Conservation (phyloP, 768 basidiomycete species). For the Plicaturopsis crispa region DNA sequence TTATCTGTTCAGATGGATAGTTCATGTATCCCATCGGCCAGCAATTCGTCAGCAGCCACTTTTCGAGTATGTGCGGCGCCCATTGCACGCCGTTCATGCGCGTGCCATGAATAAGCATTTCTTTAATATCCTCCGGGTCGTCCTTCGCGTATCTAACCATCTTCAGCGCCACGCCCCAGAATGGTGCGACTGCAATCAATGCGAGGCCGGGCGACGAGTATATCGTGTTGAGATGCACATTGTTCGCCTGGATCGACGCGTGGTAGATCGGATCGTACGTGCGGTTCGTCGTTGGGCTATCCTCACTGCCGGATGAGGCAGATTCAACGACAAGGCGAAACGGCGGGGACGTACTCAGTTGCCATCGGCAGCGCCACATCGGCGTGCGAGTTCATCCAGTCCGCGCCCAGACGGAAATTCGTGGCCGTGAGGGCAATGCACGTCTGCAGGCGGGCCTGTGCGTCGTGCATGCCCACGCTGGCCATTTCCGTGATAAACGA, state of each 20-base stretch:
- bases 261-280: conserved; percentile 55
- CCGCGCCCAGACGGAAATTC: conserved; percentile 42
- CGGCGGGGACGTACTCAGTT: conserved; percentile 38
- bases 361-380: conserved; percentile 67
- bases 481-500: conserved; percentile 48
- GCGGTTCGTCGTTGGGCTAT: conserved; percentile 14
- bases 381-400: conserved; percentile 77
- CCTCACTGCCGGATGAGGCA: conserved; percentile 3
- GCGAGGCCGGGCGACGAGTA: conserved; percentile 48
- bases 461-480: conserved; percentile 37
- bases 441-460: conserved; percentile 42
- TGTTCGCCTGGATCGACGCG: conserved; percentile 42
- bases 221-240: conserved; percentile 47
- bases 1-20: conserved; percentile 36
- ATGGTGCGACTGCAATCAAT: conserved; percentile 57
- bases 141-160: conserved; percentile 48
- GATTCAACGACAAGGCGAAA: conserved; percentile 1
- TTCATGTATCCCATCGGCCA: conserved; percentile 55
- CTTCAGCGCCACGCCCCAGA: conserved; percentile 69
- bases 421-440: conserved; percentile 52
- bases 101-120: conserved; percentile 46
- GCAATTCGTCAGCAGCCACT: conserved; percentile 50
- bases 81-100: conserved; percentile 44
- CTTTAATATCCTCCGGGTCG: conserved; percentile 33
- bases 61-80: conserved; percentile 45